Percentiles rank a stretch among this genome's conserved stretches.
Conservation (phyloP, 2,329 filamentous ascomycete genomes). For the Bipolaris cookei region DNA sequence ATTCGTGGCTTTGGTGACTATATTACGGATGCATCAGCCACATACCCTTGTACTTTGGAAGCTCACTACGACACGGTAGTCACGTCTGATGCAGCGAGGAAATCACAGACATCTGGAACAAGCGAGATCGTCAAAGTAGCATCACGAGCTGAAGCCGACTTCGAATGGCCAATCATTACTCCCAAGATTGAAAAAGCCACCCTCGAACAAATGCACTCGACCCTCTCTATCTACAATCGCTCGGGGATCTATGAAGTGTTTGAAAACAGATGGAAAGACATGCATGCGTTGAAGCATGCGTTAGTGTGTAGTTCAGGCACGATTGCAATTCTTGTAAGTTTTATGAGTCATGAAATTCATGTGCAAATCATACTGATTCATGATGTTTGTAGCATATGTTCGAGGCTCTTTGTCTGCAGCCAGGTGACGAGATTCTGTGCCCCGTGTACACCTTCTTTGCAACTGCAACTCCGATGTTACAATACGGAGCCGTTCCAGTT, state of each 20-base stretch:
- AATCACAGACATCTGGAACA: no score
- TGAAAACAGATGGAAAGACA: not conserved
- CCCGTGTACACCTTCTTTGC: not conserved
- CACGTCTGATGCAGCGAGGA: no score
- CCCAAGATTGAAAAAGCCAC: not conserved
- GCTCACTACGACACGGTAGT: no score
- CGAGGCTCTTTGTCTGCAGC: not conserved
- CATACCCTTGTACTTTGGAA: no score
- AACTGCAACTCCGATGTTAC: not conserved
- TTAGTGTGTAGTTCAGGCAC: not conserved
- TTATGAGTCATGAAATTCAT: no score
- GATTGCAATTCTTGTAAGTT: not conserved
- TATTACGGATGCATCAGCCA: no score
- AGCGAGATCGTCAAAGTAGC: not conserved
- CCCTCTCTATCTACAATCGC: not conserved
- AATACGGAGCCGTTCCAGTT: not conserved
- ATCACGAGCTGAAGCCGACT: not conserved
- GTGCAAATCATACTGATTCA: no score
- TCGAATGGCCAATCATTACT: not conserved
- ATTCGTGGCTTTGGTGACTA: no score
- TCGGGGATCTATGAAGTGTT: not conserved
- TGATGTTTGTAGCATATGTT: not conserved
- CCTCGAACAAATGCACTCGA: not conserved
- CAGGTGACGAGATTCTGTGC: not conserved
- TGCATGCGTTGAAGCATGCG: not conserved